Conservation (phyloP, 2,329 filamentous ascomycete genomes). For the Cordyceps cateniannulata region DNA sequence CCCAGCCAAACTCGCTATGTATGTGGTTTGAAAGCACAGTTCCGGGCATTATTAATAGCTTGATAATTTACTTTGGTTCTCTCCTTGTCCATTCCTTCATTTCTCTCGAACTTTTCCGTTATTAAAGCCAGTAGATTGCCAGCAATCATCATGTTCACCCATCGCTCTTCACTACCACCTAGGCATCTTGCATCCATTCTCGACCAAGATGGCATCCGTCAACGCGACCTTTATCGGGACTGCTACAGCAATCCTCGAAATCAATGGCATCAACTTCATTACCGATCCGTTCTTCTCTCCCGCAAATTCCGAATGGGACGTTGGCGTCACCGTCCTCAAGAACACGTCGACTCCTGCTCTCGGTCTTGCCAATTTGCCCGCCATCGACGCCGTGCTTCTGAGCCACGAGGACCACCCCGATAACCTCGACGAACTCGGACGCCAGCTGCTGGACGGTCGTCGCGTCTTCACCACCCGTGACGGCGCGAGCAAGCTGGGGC, state of each 20-base stretch:
- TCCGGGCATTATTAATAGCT: neutral
- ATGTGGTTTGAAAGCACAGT: neutral
- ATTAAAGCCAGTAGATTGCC: neutral
- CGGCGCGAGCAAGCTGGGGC: conserved; percentile 36
- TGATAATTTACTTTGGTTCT: neutral
- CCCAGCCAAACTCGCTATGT: neutral
- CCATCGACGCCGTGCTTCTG: conserved; percentile 41
- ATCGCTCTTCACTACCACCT: neutral
- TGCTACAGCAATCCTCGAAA: conserved; percentile 40
- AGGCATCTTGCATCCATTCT: conserved; percentile 1
- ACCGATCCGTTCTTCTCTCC: conserved; percentile 41
- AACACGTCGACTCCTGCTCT: conserved; percentile 29
- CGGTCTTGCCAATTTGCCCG: conserved; percentile 30
- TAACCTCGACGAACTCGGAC: conserved; percentile 41
- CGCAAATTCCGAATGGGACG: conserved; percentile 28
- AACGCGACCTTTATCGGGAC: conserved; percentile 40
- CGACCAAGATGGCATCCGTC: conserved; percentile 16
- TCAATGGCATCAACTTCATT: conserved; percentile 35
- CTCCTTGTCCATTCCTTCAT: too few relatives aligned
- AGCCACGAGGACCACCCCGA: conserved; percentile 46
- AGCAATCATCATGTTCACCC: neutral
- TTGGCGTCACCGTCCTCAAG: conserved; percentile 22
- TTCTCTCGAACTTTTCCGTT: neutral
- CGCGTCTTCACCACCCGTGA: conserved; percentile 39
- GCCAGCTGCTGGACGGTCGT: conserved; percentile 38